phyloP scores from a whole-genome alignment of 768 basidiomycete genomes.

The Naematelia aurantialba region DNA sequence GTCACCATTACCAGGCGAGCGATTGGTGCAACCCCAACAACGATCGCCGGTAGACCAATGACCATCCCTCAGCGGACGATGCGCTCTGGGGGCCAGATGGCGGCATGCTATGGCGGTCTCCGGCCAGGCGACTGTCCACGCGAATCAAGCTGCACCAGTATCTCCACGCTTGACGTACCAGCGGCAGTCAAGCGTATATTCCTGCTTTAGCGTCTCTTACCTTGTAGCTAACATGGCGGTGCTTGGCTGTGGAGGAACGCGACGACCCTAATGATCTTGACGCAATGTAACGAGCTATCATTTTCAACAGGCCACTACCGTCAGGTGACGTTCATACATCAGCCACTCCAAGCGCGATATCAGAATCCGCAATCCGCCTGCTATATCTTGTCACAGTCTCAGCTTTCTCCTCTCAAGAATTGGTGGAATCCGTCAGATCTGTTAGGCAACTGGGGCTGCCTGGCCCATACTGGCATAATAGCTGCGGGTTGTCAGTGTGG shows the following conservation, averaged over 20 bases:
- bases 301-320: conserved; percentile 1
- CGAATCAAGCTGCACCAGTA: not conserved
- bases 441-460: conserved; percentile 11
- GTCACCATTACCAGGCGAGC: conserved; percentile 21
- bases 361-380: not conserved
- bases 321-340: conserved; percentile 11
- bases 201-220: not conserved
- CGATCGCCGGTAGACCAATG: not conserved
- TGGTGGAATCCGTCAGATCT: not conserved
- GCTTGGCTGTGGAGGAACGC: not conserved
- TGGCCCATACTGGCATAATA: conserved; percentile 38
- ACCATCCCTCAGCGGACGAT: not conserved
- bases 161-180: not conserved
- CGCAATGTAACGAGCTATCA: not conserved
- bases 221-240: not conserved
- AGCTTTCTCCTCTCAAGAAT: not conserved
- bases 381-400: not conserved
- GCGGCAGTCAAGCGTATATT: not conserved
- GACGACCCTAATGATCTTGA: not conserved
- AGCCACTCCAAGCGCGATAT: not conserved
- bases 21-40: not conserved
- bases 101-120: not conserved
- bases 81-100: not conserved
- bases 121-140: not conserved
- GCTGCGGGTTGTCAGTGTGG: conserved; percentile 15